A percentile compares a stretch with the other conserved stretches of the same genome.
Conservation (phyloP, 768 basidiomycete species). For the Gymnopilus junonius region DNA sequence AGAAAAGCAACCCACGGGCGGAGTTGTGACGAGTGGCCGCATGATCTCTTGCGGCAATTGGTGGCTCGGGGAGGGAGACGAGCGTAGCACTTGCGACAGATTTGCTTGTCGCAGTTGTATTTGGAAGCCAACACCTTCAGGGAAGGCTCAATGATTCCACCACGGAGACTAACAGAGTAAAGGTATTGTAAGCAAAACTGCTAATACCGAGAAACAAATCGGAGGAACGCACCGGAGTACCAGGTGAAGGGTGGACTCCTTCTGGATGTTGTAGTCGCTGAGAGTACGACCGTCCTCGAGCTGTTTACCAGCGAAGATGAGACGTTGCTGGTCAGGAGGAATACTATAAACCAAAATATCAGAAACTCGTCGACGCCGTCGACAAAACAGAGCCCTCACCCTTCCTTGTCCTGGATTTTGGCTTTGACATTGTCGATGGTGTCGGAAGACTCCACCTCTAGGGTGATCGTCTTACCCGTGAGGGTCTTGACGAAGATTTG, state of each 20-base stretch:
- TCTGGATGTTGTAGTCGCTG: constrained; percentile 97
- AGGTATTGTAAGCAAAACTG: not conserved
- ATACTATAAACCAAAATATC: constrained; percentile 51
- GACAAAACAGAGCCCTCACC: constrained; percentile 36
- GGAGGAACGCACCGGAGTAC: constrained; percentile 78
- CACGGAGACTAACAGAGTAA: constrained; percentile 70
- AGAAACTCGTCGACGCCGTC: not conserved
- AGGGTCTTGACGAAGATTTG: constrained; percentile 78
- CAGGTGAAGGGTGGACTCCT: constrained; percentile 96
- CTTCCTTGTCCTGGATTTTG: constrained; percentile 64
- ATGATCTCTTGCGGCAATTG: constrained; percentile 97
- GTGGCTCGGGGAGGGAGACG: constrained; percentile 99
- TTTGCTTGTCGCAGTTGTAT: constrained; percentile 99
- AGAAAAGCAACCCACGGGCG: constrained; percentile 68
- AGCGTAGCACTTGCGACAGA: constrained; percentile 99
- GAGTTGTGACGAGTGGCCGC: constrained; percentile 90
- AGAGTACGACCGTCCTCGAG: constrained; percentile 97
- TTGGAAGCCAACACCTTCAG: constrained; percentile 96
- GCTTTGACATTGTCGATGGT: constrained; percentile 96
- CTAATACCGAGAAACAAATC: not conserved
- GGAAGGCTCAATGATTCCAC: constrained; percentile 99
- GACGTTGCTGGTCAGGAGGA: constrained; percentile 92
- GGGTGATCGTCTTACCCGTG: constrained; percentile 97
- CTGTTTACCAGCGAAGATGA: constrained; percentile 98
- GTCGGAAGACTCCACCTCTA: constrained; percentile 97